Conservation (phyloP, 2,329 filamentous ascomycete species). For the Periconia digitata region DNA sequence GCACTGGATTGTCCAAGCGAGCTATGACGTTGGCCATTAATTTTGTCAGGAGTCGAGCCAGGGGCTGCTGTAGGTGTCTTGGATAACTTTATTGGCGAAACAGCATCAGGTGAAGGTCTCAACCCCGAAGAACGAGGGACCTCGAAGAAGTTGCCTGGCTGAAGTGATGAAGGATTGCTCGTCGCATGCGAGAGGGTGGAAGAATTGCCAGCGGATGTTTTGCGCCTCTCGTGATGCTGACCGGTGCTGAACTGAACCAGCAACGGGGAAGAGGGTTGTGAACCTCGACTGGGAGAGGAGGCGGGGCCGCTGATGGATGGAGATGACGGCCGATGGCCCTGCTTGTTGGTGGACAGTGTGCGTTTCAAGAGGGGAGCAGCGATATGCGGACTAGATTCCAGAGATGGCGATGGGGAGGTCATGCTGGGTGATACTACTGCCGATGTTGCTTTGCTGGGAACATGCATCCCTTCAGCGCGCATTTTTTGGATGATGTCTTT, state of each 20-base stretch:
- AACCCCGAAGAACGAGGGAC: constrained; percentile 61
- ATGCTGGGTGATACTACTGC: constrained; percentile 46
- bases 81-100: constrained; percentile 55
- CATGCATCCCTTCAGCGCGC: constrained; percentile 82
- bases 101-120: constrained; percentile 54
- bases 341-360: constrained; percentile 80
- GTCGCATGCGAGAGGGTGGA: constrained; percentile 82
- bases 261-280: constrained; percentile 84
- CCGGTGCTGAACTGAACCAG: constrained; percentile 94
- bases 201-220: constrained; percentile 81
- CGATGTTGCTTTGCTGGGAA: constrained; percentile 55
- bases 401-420: constrained; percentile 61
- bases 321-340: constrained; percentile 71
- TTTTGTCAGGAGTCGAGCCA: constrained; percentile 52
- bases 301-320: constrained; percentile 81
- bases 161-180: constrained; percentile 60
- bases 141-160: constrained; percentile 72
- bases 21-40: constrained; percentile 35
- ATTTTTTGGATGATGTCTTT: constrained; percentile 98
- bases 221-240: constrained; percentile 79
- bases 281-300: constrained; percentile 84
- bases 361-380: constrained; percentile 78
- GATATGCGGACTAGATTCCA: constrained; percentile 84
- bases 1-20: constrained; percentile 24
- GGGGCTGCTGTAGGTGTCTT: constrained; percentile 49